Percentiles rank a stretch among this genome's conserved stretches.
Conservation (phyloP, 805 yeast genomes). For the Saccharomycopsis schoenii region DNA sequence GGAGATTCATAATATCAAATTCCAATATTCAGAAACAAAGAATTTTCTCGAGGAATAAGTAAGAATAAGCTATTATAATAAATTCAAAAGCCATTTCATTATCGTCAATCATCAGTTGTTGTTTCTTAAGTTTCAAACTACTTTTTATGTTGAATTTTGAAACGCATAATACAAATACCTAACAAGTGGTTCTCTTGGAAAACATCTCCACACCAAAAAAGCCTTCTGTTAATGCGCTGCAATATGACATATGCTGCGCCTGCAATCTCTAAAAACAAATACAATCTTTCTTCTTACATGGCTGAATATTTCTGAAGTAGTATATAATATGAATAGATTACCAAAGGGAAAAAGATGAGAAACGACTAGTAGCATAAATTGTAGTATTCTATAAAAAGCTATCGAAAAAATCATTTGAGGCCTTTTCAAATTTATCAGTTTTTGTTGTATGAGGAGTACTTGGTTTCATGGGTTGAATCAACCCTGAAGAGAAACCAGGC, state of each 20-base stretch:
- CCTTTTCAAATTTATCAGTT: constrained; percentile 1
- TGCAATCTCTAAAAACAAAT: no score
- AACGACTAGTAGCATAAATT: background rate
- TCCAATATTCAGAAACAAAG: no score
- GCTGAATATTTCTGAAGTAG: background rate
- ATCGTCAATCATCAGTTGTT: background rate
- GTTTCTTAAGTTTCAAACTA: background rate
- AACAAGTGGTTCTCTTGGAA: background rate
- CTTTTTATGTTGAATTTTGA: background rate
- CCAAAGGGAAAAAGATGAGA: background rate
- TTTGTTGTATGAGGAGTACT: background rate
- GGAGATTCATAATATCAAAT: no score
- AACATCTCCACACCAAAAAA: background rate
- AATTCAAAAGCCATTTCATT: background rate
- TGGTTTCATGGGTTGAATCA: constrained; percentile 26
- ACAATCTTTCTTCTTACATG: no score
- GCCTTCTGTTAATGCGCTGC: background rate
- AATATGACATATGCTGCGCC: no score
- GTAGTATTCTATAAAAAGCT: constrained; percentile 6
- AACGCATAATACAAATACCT: background rate
- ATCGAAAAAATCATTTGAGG: constrained; percentile 15
- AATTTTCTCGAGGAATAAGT: no score
- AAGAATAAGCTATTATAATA: no score
- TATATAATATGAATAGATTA: background rate
- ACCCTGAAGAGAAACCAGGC: constrained; percentile 33